Evolutionary conservation across 805 yeast genomes (phyloP).

Genomic region (Kazachstania africana): DNA sequence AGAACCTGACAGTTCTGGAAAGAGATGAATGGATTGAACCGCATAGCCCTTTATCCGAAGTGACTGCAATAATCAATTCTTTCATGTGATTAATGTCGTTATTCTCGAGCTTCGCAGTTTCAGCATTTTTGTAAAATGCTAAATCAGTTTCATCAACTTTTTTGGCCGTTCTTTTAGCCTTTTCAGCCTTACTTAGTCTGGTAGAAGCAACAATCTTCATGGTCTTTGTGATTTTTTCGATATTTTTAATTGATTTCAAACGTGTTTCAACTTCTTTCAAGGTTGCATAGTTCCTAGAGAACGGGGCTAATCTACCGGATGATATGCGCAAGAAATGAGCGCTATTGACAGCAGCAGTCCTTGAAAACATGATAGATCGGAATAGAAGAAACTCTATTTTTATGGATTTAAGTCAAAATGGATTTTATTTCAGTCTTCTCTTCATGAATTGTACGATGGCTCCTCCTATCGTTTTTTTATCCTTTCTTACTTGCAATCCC

Average conservation of each 20-base stretch:
- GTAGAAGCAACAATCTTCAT: constrained; percentile 99
- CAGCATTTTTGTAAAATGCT: constrained; percentile 72
- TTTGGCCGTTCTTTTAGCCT: constrained; percentile 82
- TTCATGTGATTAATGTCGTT: constrained; percentile 36
- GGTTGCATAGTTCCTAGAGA: constrained; percentile 85
- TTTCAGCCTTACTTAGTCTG: constrained; percentile 88
- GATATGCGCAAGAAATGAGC: no score
- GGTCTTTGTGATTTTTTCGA: constrained; percentile 98
- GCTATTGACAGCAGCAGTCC: no score
- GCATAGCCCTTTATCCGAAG: constrained; percentile 97
- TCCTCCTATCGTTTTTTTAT: no score
- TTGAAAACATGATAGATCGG: no score
- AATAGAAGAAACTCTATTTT: no score
- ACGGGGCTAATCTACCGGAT: no score
- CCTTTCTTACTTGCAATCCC: no score
- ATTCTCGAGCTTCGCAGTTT: constrained; percentile 46
- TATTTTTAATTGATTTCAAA: constrained; percentile 95
- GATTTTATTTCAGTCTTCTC: no score
- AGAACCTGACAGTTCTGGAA: constrained; percentile 72
- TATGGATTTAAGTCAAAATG: no score
- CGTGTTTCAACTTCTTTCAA: constrained; percentile 97
- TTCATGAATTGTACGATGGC: no score
- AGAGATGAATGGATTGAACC: constrained; percentile 96
- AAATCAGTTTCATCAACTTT: constrained; percentile 70
- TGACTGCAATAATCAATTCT: constrained; percentile 73